These are phyloP conservation scores for Platanthera guangdongensis DNA, from an alignment of 106 monocot genomes.

Conservation along the genomic window DNA sequence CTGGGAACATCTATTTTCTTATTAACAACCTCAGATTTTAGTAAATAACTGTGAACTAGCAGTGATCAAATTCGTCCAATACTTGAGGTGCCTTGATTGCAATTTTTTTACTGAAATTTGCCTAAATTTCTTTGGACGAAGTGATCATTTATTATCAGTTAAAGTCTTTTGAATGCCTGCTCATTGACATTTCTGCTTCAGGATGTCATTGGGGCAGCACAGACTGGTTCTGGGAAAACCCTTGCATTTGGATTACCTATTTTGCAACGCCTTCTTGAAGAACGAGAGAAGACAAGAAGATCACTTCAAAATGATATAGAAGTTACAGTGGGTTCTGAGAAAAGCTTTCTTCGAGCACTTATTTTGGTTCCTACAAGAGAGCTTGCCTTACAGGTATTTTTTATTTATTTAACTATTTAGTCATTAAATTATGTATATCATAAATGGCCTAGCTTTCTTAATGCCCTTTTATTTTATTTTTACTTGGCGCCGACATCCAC, in stretches of 20 bases:
- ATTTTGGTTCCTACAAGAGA: constrained; percentile 94
- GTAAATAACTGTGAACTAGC: neutral
- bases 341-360: constrained; percentile 61
- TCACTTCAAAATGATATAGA: constrained; percentile 18
- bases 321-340: constrained; percentile 7
- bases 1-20: neutral
- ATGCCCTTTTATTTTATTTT: neutral
- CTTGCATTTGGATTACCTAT: constrained; percentile 97
- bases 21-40: neutral
- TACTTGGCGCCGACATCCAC: neutral
- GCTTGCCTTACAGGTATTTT: constrained; percentile 79
- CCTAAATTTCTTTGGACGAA: neutral
- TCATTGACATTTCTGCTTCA: constrained; percentile 11
- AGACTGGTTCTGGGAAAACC: constrained; percentile 97
- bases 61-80: neutral
- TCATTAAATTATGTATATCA: neutral
- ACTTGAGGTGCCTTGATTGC: neutral
- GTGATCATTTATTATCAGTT: too few species aligned
- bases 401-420: neutral
- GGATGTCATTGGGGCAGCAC: constrained; percentile 99
- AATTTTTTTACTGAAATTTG: neutral
- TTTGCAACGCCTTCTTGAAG: constrained; percentile 86
- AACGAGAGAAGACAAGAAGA: constrained; percentile 51
- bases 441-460: neutral
- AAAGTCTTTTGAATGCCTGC: neutral